Evolutionary conservation across 345 rosid species (phyloP).

Genomic region (Theobroma cacao): DNA sequence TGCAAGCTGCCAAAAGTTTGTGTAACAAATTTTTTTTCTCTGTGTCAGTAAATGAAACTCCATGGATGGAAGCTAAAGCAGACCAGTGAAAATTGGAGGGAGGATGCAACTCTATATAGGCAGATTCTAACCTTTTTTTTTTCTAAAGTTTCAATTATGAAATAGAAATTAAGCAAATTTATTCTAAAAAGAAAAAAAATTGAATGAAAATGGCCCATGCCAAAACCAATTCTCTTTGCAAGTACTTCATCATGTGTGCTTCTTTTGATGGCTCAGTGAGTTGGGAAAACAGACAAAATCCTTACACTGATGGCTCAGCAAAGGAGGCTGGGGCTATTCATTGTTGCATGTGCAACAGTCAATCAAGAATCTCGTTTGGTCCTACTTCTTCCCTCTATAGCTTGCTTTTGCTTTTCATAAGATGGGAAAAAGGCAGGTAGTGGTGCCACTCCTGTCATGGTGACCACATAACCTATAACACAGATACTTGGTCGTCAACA

Average conservation of each 20-base stretch:
- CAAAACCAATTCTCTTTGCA: constrained; percentile 26
- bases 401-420: no score
- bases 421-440: no score
- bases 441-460: no score
- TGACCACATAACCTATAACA: no score
- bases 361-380: constrained; percentile 34
- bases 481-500: no score
- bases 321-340: constrained; percentile 37
- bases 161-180: neutral
- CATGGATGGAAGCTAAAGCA: no score
- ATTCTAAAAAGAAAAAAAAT: neutral
- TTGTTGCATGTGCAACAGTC: constrained; percentile 51
- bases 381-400: constrained; percentile 46
- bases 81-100: no score
- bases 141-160: neutral
- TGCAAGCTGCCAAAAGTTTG: no score
- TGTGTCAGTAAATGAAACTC: no score
- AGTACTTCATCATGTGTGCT: constrained; percentile 28
- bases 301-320: constrained; percentile 42
- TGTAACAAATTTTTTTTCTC: no score
- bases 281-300: constrained; percentile 24
- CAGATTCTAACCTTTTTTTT: no score
- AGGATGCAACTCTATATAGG: no score
- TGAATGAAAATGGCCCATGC: constrained; percentile 40
- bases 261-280: constrained; percentile 22